Evolutionary conservation across 305 asterid species (phyloP), one percentile per base, ranked within the genome.

Genomic region (Solanum chacoense): DNA sequence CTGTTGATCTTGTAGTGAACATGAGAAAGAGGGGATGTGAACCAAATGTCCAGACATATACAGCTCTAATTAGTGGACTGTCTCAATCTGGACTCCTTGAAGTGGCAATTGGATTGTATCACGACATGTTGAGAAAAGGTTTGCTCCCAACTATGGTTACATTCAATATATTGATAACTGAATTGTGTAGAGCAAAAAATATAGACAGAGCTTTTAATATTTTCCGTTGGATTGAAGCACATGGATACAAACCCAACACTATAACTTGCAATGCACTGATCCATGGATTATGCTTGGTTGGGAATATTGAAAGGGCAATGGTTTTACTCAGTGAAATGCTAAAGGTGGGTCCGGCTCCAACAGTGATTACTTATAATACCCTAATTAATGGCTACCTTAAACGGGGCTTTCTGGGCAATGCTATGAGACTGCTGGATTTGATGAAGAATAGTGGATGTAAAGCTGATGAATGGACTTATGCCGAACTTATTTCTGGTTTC

Each of bases 21-120:
- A 97, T 96, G 99, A 94, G 89, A 92, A 90, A 91, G 88, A 93
- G 88, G 89, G 95, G 95, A 16, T 90, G 91, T 36, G 86, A 77
- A 59, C 99, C 97, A 38, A 97, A 95, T 90, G 93, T 92, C 89
- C 98, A 93, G 90, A 95, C 97, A 29, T 97, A 97, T 93, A 96
- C 99, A 14, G 94, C 99, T 63, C 93, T 97, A 78, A 93, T 97
- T 71, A 91, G 96, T 90, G 98, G 98, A 85, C 90, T 96, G 90
- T 96, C 95, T 34, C 94, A 92, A 86, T 93, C 91, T 8, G 90
- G 91, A 88, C 94, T 89, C 86, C 91, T 92, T 88, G 95, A 97
- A 92, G 93, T 97, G 71, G 96, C 96, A 74, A 87, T 93, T 85
- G 99, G 99, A 31, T 93, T 97, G 92, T 97, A 95, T 93, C 97